These are phyloP conservation scores for Vaccinium corymbosum DNA, from an alignment of 148 eudicot species.

Conservation along the genomic window DNA sequence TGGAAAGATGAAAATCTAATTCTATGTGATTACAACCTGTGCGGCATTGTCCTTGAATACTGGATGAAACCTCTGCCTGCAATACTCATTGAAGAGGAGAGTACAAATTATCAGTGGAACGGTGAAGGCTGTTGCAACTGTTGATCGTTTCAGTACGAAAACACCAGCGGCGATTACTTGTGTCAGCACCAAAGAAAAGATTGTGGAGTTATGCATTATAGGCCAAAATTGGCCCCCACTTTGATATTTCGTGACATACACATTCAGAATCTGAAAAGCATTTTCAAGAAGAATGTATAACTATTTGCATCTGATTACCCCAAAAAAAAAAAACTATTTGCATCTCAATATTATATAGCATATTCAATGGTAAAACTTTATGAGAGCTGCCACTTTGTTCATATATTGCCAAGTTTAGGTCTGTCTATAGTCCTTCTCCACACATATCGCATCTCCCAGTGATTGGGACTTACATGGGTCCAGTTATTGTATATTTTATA, in stretches of 20 bases:
- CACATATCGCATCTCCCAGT: not conserved
- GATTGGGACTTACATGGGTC: not conserved
- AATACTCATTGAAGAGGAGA: slow-evolving; percentile 65
- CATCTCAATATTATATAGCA: not conserved
- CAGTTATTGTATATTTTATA: not conserved
- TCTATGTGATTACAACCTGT: slow-evolving; percentile 57
- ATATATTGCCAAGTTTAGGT: not conserved
- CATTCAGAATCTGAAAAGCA: slow-evolving; percentile 73
- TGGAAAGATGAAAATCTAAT: not conserved
- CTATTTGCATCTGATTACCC: not conserved
- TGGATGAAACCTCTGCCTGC: slow-evolving; percentile 72
- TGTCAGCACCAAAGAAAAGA: slow-evolving; percentile 69
- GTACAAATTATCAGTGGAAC: slow-evolving; percentile 54
- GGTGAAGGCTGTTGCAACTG: slow-evolving; percentile 55
- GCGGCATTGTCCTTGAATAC: slow-evolving; percentile 47
- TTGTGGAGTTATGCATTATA: slow-evolving; percentile 58
- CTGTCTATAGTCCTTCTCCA: not conserved
- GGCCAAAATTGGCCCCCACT: slow-evolving; percentile 95
- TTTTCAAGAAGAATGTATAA: slow-evolving; percentile 1
- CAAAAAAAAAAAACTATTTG: not conserved
- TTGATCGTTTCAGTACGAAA: slow-evolving; percentile 49
- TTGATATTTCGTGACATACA: slow-evolving; percentile 67
- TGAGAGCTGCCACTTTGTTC: not conserved
- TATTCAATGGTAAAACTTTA: not conserved
- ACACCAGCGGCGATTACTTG: slow-evolving; percentile 65